These are phyloP conservation scores for Apiotrichum domesticum DNA, from an alignment of 1,284 basidiomycete species.

Conservation along the genomic window DNA sequence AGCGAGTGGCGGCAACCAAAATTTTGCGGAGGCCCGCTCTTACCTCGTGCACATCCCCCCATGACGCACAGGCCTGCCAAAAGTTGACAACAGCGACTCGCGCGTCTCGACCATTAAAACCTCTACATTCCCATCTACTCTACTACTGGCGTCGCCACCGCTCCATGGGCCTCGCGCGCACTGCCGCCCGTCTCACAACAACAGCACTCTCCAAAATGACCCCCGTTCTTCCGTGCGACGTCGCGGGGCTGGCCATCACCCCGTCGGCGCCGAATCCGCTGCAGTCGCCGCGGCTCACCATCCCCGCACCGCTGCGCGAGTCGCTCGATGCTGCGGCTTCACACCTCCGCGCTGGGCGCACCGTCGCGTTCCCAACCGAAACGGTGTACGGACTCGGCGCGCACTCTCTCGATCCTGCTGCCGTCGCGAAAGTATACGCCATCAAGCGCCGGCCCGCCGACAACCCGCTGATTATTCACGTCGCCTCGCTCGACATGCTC, in stretches of 20 bases:
- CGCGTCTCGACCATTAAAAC: too few species aligned
- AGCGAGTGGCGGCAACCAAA: too few species aligned
- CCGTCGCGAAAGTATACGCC: conserved; percentile 70
- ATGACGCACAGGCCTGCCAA: too few species aligned
- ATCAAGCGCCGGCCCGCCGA: conserved; percentile 91
- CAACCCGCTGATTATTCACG: conserved; percentile 96
- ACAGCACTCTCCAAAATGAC: conserved; percentile 7
- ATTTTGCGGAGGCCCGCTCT: too few species aligned
- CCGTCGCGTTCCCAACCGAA: conserved; percentile 91
- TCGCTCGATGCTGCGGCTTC: conserved; percentile 33
- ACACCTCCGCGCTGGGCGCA: conserved; percentile 35
- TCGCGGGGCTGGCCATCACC: conserved; percentile 23
- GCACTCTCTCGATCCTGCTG: conserved; percentile 60
- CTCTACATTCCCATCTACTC: too few species aligned
- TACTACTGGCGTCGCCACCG: too few species aligned
- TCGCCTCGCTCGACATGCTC: conserved; percentile 81
- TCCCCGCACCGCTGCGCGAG: conserved; percentile 17
- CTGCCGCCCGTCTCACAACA: not conserved
- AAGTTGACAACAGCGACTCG: too few species aligned
- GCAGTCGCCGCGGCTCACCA: conserved; percentile 29
- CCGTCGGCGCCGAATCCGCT: conserved; percentile 27
- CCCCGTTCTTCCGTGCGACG: conserved; percentile 30
- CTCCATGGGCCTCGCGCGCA: too few species aligned
- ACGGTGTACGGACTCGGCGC: conserved; percentile 97
- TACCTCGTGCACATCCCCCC: too few species aligned